A percentile compares a stretch with the other conserved stretches of the same genome.
Conservation (phyloP, 176 grass and related monocot species). For the Chloris gayana region DNA sequence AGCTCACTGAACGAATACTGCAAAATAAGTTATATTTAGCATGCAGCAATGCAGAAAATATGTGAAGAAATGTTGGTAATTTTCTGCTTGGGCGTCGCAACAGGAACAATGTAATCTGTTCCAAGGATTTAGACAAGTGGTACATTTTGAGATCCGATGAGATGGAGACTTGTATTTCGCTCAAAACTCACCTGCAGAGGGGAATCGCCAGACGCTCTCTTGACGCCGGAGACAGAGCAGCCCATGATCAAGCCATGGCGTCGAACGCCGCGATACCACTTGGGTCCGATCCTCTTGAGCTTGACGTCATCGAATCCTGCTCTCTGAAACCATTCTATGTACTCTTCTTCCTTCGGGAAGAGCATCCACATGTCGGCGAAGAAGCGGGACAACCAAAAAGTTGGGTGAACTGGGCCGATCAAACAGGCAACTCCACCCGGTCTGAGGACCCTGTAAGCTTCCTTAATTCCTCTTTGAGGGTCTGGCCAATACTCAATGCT, state of each 20-base stretch:
- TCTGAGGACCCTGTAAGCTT: constrained; percentile 73
- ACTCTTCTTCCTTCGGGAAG: constrained; percentile 75
- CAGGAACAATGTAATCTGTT: too few species aligned
- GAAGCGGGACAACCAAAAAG: constrained; percentile 65
- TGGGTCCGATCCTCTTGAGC: constrained; percentile 66
- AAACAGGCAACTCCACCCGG: constrained; percentile 59
- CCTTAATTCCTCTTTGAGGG: constrained; percentile 70
- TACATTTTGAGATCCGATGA: too few species aligned
- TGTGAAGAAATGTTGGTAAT: too few species aligned
- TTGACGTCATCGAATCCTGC: constrained; percentile 70
- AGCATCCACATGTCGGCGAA: constrained; percentile 84
- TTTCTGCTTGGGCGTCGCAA: too few species aligned
- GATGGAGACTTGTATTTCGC: too few species aligned
- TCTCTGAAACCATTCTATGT: constrained; percentile 65
- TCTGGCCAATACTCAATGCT: constrained; percentile 83
- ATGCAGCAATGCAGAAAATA: background rate
- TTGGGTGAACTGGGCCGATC: constrained; percentile 68
- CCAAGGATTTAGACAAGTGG: too few species aligned
- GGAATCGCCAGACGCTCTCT: constrained; percentile 56
- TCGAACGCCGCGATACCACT: constrained; percentile 71
- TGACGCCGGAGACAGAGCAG: constrained; percentile 68
- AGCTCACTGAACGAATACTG: background rate
- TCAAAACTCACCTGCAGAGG: constrained; percentile 49
- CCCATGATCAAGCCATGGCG: constrained; percentile 80
- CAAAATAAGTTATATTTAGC: background rate